Base-by-base conservation (phyloP, 306 rosid species). In the Carpinus viminea region DNA sequence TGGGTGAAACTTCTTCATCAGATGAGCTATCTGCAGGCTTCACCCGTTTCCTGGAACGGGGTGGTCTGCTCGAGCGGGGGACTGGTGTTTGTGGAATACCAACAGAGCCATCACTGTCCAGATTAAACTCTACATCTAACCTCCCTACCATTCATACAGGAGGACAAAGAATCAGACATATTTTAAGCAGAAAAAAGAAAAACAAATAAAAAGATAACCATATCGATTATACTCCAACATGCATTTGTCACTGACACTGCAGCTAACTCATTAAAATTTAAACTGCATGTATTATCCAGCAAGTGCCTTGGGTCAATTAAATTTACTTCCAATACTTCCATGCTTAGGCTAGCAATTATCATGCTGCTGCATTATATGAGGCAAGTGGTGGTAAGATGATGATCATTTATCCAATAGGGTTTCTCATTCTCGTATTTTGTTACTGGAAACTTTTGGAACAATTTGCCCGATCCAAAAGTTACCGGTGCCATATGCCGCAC, bases 11-110 rank as follows among this genome's bases (percentile, higher is more conserved):
- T 74, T 91, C 90, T 50, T 94, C 97, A n/a, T 86, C 91, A 46
- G 91, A 87, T 80, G 93, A 88, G 70, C 78, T 85, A 28, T 87
- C 89, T 76, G 90, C 92, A n/a, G 77, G 76, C 85, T 89, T 84
- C 66, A 76, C 91, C 80, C 89, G 84, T 89, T 93, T 92, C 85
- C 89, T 86, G 52, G 89, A 47, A 78, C 89, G 86, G 15, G 86
- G 13, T 7, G 91, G 71, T 74, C 76, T 89, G 13, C 82, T 74
- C 52, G 88, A 69, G 60, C 83, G 82, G 59, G 89, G 90, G 76
- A 82, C 90, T 68, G 97, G 92, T 64, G 97, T 93, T 78, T 91
- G 82, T 38, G 89, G 89, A 55, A 83, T 82, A 74, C 73, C 83
- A 48, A 60, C 78, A 34, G 88, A 75, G 52, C 64, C 85, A 74